Percentiles rank a stretch among this genome's conserved stretches.
Evolutionary conservation across 108 stramenopile genomes (phyloP).

Genomic region (Skeletonema grethae): DNA sequence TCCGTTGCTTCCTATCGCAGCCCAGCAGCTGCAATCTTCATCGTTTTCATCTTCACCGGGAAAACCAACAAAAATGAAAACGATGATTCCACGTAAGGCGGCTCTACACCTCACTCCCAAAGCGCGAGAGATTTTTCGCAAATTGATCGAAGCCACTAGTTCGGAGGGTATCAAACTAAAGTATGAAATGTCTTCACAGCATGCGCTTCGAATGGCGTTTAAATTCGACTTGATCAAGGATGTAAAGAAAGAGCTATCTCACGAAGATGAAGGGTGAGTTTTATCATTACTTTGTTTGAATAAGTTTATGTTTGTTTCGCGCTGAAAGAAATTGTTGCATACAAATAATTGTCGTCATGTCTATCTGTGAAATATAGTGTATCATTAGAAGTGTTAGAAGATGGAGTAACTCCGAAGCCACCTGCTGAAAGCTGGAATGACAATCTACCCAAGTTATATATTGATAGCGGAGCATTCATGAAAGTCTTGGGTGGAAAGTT

Average conservation of each 20-base stretch:
- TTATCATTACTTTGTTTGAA: slow-evolving; percentile 3
- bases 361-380: slow-evolving; percentile 42
- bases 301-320: not conserved
- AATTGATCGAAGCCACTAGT: slow-evolving; percentile 44
- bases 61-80: slow-evolving; percentile 22
- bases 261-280: slow-evolving; percentile 71
- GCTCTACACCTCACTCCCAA: slow-evolving; percentile 69
- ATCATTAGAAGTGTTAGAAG: slow-evolving; percentile 76
- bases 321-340: not conserved
- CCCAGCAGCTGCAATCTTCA: not conserved
- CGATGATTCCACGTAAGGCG: slow-evolving; percentile 68
- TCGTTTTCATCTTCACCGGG: not conserved
- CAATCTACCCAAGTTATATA: slow-evolving; percentile 75
- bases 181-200: slow-evolving; percentile 68
- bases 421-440: slow-evolving; percentile 62
- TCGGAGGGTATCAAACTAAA: slow-evolving; percentile 64
- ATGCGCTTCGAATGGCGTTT: slow-evolving; percentile 84
- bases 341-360: not conserved
- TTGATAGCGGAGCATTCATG: slow-evolving; percentile 78
- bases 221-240: slow-evolving; percentile 75
- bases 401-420: slow-evolving; percentile 69
- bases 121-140: slow-evolving; percentile 62
- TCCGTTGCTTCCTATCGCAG: not conserved
- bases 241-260: slow-evolving; percentile 45
- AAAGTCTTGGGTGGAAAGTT: slow-evolving; percentile 82